A percentile compares a stretch with the other conserved stretches of the same genome.
Conservation (phyloP, 176 grass and related monocot species). For the Phyllostachys edulis region DNA sequence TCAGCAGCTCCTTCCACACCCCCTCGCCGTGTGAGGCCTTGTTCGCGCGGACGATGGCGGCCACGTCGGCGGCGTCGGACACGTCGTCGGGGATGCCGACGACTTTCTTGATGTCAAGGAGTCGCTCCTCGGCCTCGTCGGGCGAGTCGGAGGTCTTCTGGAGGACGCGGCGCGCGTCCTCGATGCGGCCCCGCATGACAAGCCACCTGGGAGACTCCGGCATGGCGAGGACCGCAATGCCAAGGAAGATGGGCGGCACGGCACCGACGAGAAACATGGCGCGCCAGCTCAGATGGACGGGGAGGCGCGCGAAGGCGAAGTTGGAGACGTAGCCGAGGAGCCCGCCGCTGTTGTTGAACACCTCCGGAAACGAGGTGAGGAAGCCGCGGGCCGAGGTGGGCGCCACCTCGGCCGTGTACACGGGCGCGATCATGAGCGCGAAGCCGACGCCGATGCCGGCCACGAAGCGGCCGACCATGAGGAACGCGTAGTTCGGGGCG, state of each 20-base stretch:
- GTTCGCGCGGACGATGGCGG: conserved; percentile 25
- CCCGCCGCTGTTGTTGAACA: conserved; percentile 83
- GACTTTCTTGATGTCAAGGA: conserved; percentile 62
- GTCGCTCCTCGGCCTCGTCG: conserved; percentile 62
- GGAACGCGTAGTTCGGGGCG: conserved; percentile 61
- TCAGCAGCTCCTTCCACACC: conserved; percentile 74
- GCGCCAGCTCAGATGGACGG: conserved; percentile 71
- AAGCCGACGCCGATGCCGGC: conserved; percentile 86
- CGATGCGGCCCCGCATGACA: conserved; percentile 83
- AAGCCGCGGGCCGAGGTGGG: conserved; percentile 71
- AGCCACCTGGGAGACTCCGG: conserved; percentile 95
- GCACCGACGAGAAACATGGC: conserved; percentile 84
- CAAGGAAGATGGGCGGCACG: conserved; percentile 78
- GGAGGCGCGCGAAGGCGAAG: conserved; percentile 80
- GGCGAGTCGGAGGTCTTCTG: conserved; percentile 56
- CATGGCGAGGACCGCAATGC: conserved; percentile 71
- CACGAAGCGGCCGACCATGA: conserved; percentile 82
- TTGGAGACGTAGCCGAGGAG: conserved; percentile 93
- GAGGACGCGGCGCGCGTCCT: conserved; percentile 62
- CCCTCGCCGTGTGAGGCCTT: conserved; percentile 10
- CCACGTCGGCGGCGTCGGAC: conserved; percentile 25
- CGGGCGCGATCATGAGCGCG: conserved; percentile 74
- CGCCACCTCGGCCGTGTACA: conserved; percentile 86
- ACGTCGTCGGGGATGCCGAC: conserved; percentile 53
- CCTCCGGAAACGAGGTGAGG: conserved; percentile 84